Base-by-base conservation (phyloP, 495 filamentous ascomycete genomes). In the Sporormia fimetaria region DNA sequence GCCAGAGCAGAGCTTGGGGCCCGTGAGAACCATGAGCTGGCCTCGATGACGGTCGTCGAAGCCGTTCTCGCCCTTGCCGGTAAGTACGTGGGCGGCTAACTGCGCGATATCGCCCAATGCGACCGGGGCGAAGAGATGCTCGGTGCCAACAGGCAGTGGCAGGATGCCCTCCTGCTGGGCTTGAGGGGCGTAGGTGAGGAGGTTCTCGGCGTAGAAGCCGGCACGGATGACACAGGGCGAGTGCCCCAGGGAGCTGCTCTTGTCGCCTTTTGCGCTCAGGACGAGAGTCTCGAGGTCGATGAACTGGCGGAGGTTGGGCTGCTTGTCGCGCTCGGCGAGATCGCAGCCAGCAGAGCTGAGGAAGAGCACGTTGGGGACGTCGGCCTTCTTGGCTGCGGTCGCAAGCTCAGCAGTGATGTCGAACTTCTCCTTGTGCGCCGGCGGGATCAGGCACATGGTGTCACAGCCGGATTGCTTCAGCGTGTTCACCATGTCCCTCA, bases 191-290 rank as follows among this genome's bases (percentile, higher is more conserved):
- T 74, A 73, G 0, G 64, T 43, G 0, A 74, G 59, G n/a, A 74
- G 57, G 31, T 74, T 74, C 56, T 74, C 71, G 3, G 69, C 68
- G 28, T 74, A 74, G 36, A 76, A 73, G 3, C 71, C 69, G 32
- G 68, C 67, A 4, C 70, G 63, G 41, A 75, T 68, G 9, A 75
- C 59, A 39, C 64, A 66, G 18, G 67, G 66, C 17, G 63, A 68
- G 45, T 65, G 58, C 0, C 70, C 70, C 24, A 63, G 53, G 3
- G 51, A 22, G 0, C 57, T 65, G 0, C 22, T 41, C 2, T 62
- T 17, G 48, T 73, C 65, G 1, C 71, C 69, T 51, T 74, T 74
- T 9, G 54, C 32, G 3, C 34, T 52, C 55, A 75, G 36, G 23
- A 73, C 60, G 45, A 57, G 11, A 2, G 34, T 40, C 55, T 76